Conservation (phyloP, 495 filamentous ascomycete species). For the Hyaloscypha finlandica region DNA sequence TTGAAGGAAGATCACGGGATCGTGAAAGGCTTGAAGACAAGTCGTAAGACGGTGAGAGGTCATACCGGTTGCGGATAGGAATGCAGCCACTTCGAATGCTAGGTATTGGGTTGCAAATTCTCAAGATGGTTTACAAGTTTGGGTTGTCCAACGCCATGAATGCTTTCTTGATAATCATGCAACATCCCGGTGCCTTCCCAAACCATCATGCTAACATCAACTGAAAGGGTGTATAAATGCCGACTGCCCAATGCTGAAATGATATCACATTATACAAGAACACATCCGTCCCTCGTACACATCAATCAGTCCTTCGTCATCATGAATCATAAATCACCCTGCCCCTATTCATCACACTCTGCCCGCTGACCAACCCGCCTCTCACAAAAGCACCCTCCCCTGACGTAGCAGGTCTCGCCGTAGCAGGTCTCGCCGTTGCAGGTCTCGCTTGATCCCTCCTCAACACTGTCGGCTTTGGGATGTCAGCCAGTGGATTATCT, state of each 20-base stretch:
- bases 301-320: background rate
- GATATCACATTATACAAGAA: background rate
- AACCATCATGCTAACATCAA: background rate
- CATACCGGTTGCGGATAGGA: no score
- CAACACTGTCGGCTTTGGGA: conserved; percentile 23
- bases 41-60: no score
- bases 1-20: no score
- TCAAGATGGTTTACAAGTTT: no score
- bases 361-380: background rate
- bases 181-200: background rate
- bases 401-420: background rate
- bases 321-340: background rate
- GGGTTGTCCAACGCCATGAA: background rate
- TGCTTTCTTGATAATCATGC: background rate
- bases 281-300: background rate
- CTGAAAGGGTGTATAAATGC: background rate
- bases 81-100: no score
- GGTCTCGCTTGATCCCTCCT: conserved; percentile 10
- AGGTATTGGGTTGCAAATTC: no score
- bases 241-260: background rate
- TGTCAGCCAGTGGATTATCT: conserved; percentile 8
- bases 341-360: background rate
- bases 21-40: no score
- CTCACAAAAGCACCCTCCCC: background rate
- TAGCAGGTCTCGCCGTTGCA: background rate